Base-by-base conservation (phyloP, 495 filamentous ascomycete species). In the Hypoxylon lienhwacheense region DNA sequence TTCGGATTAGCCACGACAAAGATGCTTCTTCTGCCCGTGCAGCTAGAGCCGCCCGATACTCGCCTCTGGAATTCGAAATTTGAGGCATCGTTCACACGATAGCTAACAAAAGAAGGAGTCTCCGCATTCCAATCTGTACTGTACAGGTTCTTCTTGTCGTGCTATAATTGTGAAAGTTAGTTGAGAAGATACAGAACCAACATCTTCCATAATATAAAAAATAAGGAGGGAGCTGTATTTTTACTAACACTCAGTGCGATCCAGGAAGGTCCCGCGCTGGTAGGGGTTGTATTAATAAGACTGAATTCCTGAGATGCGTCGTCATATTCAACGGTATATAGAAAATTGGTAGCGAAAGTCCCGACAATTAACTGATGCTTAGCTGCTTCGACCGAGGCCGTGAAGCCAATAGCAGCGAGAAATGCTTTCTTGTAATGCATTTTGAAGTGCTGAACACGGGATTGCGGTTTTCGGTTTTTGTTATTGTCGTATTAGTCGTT, bases 51-150 rank as follows among this genome's bases (percentile, higher is more conserved):
- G 14, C 83, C 87, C 10, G 83, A 73, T 53, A 90, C 71, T 64
- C 82, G 85, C 0, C 80, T 80, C 47, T 87, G 81, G 34, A 85
- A 74, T 48, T 84, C 82, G 55, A 81, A 81, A 2, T 76, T 73
- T 4, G 72, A 74, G 8, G 76, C 75, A 44, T 79, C 76, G 8
- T 77, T 72, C 12, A 82, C 68, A 36, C 85, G 81, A 55, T 69
- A 72, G 43, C 61, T 66, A 19, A 69, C 52, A 20, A 71, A 68
- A 1, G 56, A 55, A 1, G 66, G 55, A 7, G 31, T 37, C 8
- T 51, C 57, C 3, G 53, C 8, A 55, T 70, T 40, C 52, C 56
- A 61, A 44, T 57, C 48, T 4, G 61, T 62, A 6, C 58, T 69
- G 45, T 71, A 72, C 2, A 74, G 37, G 40, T 65, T 70, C 4